Conservation (phyloP, 306 rosid genomes). For the Fagus sylvatica region DNA sequence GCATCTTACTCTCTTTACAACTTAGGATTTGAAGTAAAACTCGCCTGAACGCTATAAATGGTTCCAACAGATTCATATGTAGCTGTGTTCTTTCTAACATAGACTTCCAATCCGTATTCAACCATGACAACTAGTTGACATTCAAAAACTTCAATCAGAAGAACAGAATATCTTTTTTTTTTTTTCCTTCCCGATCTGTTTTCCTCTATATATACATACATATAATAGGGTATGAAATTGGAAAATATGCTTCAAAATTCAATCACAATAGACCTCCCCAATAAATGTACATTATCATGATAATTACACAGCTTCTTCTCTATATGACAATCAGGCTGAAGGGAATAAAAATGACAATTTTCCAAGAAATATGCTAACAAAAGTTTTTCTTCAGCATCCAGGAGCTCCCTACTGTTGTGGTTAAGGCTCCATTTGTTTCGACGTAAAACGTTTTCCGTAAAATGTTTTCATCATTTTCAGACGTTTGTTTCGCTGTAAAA, state of each 20-base stretch:
- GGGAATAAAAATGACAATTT: not conserved
- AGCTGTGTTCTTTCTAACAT: slow-evolving; percentile 71
- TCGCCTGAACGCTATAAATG: slow-evolving; percentile 86
- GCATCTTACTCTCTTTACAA: slow-evolving; percentile 60
- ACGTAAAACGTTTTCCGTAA: too few species aligned
- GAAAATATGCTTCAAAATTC: not conserved
- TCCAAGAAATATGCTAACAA: not conserved
- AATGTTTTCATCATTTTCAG: too few species aligned
- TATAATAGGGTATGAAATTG: not conserved
- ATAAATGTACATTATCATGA: not conserved
- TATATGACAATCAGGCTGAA: not conserved
- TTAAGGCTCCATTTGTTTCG: too few species aligned
- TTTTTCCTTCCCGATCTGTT: not conserved
- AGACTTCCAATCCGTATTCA: slow-evolving; percentile 72
- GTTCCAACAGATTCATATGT: slow-evolving; percentile 89
- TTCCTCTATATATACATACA: not conserved
- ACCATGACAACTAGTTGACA: slow-evolving; percentile 61
- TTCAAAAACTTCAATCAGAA: slow-evolving; percentile 13
- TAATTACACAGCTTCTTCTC: not conserved
- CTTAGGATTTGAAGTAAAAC: slow-evolving; percentile 79
- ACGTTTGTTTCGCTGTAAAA: too few species aligned
- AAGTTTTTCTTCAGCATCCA: not conserved
- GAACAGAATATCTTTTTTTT: not conserved
- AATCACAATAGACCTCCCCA: not conserved
- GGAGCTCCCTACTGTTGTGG: not conserved